Evolutionary conservation across 2,329 filamentous ascomycete genomes (phyloP), one percentile per base, ranked within the genome.

Genomic region (Botrytis fragariae): DNA sequence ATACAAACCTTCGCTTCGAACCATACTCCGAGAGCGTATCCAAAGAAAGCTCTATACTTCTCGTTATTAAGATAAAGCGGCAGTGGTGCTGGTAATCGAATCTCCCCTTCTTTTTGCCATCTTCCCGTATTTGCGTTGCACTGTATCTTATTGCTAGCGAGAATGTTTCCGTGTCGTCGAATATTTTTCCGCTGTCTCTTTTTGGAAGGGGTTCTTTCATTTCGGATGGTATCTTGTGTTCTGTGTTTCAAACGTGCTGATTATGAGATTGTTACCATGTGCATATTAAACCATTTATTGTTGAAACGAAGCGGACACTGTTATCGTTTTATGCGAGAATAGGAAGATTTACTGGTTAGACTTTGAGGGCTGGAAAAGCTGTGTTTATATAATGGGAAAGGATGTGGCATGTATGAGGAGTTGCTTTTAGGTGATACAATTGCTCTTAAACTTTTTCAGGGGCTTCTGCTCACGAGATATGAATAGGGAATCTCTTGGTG

Each of bases 241-340:
- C 9, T 25, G 18, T 22, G 12, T 18, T 14, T 12, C 45, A 25
- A 22, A 4, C 4, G 4, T 48, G 22, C 22, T 48, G 8, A 48
- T 16, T n/a, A n/a, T n/a, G n/a, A n/a, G n/a, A n/a, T n/a, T n/a
- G n/a, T n/a, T n/a, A n/a, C n/a, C n/a, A n/a, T n/a, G n/a, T n/a
- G n/a, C n/a, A n/a, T n/a, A n/a, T n/a, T n/a, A n/a, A n/a, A n/a
- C n/a, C n/a, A n/a, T n/a, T n/a, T n/a, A 16, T n/a, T 51, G 5
- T 7, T 16, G 25, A 16, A 54, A n/a, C 1, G 12, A 54, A 54
- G 12, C 25, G 2, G 9, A 10, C 45, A 25, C 22, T 20, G 10
- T 48, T 25, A 22, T 12, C 25, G 9, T 25, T 48, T 12, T 5
- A 9, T 1, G 1, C 0, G 45, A 25, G 0, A 4, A 25, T 2